Base-by-base conservation (phyloP, 441 rosid species). In the Gossypium gossypioides region DNA sequence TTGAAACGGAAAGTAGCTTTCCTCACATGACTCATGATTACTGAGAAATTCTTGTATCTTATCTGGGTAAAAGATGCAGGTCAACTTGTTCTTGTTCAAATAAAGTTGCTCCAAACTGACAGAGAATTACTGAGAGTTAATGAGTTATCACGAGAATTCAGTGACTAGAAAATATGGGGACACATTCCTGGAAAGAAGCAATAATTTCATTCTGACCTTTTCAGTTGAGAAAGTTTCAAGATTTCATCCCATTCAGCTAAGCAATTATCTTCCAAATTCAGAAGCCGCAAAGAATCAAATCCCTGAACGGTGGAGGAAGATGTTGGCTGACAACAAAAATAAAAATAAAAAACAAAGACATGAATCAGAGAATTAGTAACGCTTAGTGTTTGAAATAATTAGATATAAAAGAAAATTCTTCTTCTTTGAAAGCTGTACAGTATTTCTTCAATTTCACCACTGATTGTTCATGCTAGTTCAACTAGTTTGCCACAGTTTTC, bases 101-200 rank as follows among this genome's bases (percentile, higher is more conserved):
- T 92, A 85, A 72, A 94, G 93, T 79, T 86, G 88, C 87, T 88
- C 90, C 88, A 94, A 89, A 78, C 99, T 94, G 89, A 58, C 70
- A 7, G 60, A 12, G 72, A 72, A 78, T n/a, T 57, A 68, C 18
- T 8, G 51, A 1, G 56, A 71, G 24, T 46, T 52, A 19, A 37
- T 1, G 60, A 72, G 27, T 34, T 48, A 22, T 63, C 63, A 68
- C 15, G 24, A 59, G 68, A 65, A 40, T 48, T 67, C 4, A 5
- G 27, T 9, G 12, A 9, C 32, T 18, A 7, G 18, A 64, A 73
- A 22, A 32, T 19, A 29, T 54, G 25, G 3, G 62, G n/a, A 27
- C 44, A 59, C 52, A 72, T 58, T 68, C 24, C 16, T 16, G 66
- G 76, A 34, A 63, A 37, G 74, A 29, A 48, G 10, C 56, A 76